Conservation (phyloP, 1,284 basidiomycete species). For the Rhodofomes roseus region DNA sequence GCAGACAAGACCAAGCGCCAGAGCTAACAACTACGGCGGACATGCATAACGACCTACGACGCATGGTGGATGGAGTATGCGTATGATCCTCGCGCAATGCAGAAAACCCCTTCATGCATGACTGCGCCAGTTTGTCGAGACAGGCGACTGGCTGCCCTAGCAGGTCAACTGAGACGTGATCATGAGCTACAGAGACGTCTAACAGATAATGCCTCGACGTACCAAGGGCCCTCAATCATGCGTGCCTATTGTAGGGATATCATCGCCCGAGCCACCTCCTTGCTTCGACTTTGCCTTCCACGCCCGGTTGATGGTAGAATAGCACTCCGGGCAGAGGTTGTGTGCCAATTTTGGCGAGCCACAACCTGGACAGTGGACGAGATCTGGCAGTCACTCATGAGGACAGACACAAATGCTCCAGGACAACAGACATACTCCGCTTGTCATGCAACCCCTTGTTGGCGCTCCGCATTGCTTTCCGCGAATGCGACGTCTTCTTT, state of each 20-base stretch:
- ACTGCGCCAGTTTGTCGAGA: no score
- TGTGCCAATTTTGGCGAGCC: slow-evolving; percentile 87
- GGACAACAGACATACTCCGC: slow-evolving; percentile 58
- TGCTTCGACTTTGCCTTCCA: slow-evolving; percentile 47
- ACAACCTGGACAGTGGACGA: slow-evolving; percentile 92
- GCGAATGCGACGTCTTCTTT: slow-evolving; percentile 89
- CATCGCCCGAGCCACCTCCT: neutral
- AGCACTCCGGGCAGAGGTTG: slow-evolving; percentile 86
- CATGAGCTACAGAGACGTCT: neutral
- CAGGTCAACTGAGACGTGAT: no score
- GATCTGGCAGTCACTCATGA: slow-evolving; percentile 48
- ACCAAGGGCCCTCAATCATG: neutral
- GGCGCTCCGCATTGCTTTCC: slow-evolving; percentile 92
- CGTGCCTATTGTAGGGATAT: neutral
- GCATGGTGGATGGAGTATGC: no score
- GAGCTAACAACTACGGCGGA: no score
- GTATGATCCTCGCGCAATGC: no score
- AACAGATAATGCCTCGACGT: neutral
- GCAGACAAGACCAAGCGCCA: no score
- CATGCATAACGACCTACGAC: no score
- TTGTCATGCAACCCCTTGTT: slow-evolving; percentile 97
- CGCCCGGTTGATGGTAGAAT: slow-evolving; percentile 68
- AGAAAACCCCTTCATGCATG: no score
- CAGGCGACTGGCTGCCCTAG: no score
- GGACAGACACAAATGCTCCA: slow-evolving; percentile 12